Evolutionary conservation across 306 rosid genomes (phyloP).

Genomic region (Fagus crenata): DNA sequence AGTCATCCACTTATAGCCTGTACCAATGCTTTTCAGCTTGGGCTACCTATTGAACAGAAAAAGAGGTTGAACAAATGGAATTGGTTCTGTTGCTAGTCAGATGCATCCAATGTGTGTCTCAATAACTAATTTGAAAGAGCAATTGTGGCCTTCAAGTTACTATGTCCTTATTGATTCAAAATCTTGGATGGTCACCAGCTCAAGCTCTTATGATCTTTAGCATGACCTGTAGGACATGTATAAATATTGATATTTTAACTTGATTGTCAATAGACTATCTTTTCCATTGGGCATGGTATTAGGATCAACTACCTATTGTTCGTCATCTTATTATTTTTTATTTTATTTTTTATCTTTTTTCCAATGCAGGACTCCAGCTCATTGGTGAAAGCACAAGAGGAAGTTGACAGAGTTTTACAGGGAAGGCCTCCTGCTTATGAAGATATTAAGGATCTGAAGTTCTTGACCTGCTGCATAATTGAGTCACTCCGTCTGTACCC

Average conservation of each 20-base stretch:
- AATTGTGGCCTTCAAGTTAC: background rate
- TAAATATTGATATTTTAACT: background rate
- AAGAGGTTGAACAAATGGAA: constrained; percentile 4
- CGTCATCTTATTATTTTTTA: background rate
- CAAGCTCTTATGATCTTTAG: background rate
- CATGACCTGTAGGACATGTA: background rate
- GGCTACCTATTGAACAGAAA: constrained; percentile 14
- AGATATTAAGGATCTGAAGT: constrained; percentile 78
- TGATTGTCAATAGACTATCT: background rate
- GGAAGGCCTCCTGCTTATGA: constrained; percentile 77
- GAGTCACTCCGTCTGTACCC: constrained; percentile 93
- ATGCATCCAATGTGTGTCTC: background rate
- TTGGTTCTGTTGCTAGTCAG: constrained; percentile 10
- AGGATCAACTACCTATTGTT: background rate
- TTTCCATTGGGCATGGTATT: too few species aligned
- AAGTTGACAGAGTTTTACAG: constrained; percentile 78
- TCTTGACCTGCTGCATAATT: constrained; percentile 69
- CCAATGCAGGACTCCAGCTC: constrained; percentile 55
- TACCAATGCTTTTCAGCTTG: constrained; percentile 3
- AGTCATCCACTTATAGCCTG: constrained; percentile 3
- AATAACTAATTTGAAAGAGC: background rate
- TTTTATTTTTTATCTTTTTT: constrained; percentile 11
- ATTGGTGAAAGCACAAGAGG: constrained; percentile 74
- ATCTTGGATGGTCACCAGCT: constrained; percentile 10
- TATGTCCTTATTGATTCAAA: constrained; percentile 14